Evolutionary conservation across 768 basidiomycete genomes (phyloP).

Genomic region (Lactarius sanguifluus): DNA sequence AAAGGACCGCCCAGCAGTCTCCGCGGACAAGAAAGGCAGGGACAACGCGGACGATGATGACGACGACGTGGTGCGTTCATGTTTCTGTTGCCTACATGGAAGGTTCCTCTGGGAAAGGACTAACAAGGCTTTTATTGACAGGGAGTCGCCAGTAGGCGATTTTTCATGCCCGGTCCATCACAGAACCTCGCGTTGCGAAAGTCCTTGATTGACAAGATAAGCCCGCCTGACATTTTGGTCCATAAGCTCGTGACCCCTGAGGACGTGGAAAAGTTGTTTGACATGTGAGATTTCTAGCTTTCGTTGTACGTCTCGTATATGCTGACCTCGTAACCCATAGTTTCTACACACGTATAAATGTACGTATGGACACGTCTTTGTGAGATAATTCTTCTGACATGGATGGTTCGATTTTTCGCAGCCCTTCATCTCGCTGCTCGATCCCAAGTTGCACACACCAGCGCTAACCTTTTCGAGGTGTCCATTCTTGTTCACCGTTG

Average conservation of each 20-base stretch:
- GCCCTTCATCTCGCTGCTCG: slow-evolving; percentile 72
- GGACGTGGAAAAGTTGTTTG: slow-evolving; percentile 81
- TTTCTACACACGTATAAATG: slow-evolving; percentile 70
- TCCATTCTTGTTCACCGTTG: slow-evolving; percentile 89
- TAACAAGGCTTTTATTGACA: slow-evolving; percentile 33
- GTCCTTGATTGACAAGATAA: slow-evolving; percentile 71
- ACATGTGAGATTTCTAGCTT: slow-evolving; percentile 55
- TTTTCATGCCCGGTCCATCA: slow-evolving; percentile 79
- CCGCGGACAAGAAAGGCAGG: slow-evolving; percentile 20
- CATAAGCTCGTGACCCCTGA: slow-evolving; percentile 75
- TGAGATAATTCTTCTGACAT: slow-evolving; percentile 37
- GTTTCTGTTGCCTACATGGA: slow-evolving; percentile 30
- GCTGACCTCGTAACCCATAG: slow-evolving; percentile 39
- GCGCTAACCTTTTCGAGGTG: slow-evolving; percentile 77
- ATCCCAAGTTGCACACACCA: slow-evolving; percentile 82
- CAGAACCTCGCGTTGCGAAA: slow-evolving; percentile 69
- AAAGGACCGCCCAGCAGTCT: slow-evolving; percentile 39
- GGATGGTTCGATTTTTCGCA: slow-evolving; percentile 59
- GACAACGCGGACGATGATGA: slow-evolving; percentile 35
- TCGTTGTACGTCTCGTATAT: slow-evolving; percentile 4
- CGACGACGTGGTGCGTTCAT: slow-evolving; percentile 27
- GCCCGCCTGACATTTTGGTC: slow-evolving; percentile 77
- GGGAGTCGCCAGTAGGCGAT: slow-evolving; percentile 80
- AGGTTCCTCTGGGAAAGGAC: slow-evolving; percentile 9
- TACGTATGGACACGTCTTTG: slow-evolving; percentile 31